phyloP scores from a whole-genome alignment of 75 land plant species.

The Ceratopteris richardii region DNA sequence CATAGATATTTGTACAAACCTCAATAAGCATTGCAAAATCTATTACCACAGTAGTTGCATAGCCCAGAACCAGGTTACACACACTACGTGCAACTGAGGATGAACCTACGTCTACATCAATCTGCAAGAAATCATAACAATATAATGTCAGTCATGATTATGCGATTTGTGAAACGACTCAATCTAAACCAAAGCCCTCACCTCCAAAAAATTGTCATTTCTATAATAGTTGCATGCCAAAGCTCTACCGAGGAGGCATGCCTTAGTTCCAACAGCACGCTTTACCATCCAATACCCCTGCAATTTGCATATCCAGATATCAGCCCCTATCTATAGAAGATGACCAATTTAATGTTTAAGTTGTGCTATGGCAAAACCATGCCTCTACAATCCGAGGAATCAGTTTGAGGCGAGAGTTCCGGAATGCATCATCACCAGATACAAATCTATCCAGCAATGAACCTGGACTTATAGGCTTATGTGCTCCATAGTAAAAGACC shows the following conservation, averaged over 20 bases:
- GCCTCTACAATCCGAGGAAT: constrained; percentile 41
- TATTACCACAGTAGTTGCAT: constrained; percentile 29
- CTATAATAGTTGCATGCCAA: constrained; percentile 22
- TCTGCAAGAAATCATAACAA: constrained; percentile 21
- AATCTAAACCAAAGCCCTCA: no score
- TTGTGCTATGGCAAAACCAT: not conserved
- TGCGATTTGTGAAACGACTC: no score
- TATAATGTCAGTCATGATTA: no score
- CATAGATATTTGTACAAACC: constrained; percentile 10
- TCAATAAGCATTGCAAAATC: constrained; percentile 37
- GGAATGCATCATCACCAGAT: constrained; percentile 34
- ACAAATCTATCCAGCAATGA: constrained; percentile 25
- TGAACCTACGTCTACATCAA: constrained; percentile 36
- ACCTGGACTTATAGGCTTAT: constrained; percentile 27
- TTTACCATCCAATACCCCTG: constrained; percentile 47
- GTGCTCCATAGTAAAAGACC: constrained; percentile 29
- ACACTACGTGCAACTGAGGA: constrained; percentile 36
- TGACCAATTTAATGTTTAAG: not conserved
- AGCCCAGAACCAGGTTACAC: constrained; percentile 28
- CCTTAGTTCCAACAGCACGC: constrained; percentile 38
- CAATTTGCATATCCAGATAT: not conserved
- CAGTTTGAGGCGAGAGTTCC: constrained; percentile 31
- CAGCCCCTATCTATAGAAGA: not conserved
- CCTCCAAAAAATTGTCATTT: constrained; percentile 34
- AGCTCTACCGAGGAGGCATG: constrained; percentile 34